Base-by-base conservation (phyloP, 2,329 filamentous ascomycete genomes). In the Epichloe sp. region DNA sequence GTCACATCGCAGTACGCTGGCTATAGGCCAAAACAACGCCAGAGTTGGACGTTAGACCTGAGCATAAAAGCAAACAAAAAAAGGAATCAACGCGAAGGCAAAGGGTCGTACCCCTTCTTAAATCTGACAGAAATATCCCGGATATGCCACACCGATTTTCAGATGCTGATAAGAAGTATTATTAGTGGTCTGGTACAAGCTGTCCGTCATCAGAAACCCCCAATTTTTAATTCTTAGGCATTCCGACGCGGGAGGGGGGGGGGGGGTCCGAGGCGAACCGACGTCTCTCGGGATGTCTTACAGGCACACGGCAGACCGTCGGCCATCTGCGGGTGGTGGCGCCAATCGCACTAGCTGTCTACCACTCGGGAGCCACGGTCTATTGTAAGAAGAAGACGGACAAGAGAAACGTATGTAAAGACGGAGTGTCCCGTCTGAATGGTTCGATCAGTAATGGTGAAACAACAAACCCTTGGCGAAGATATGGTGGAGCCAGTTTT, bases 371-470 rank as follows among this genome's bases (percentile, higher is more conserved):
- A 37, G 46, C 35, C 19, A 26, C 35, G n/a, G 7, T 8, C 36
- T 31, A 31, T 31, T 26, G 23, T 31, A 31, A 31, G 26, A 2
- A 31, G 26, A 31, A 31, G 7, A 10, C 7, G 2, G 26, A 31
- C 26, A 31, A 53, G 26, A 21, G 42, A 42, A 37, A 11, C n/a
- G 26, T 21, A 21, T 3, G 19, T 19, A 12, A 7, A 46, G 8
- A 36, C 51, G 48, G 51, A 37, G 7, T 53, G 40, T 44, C 44
- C 51, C 44, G 41, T 35, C 47, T 46, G 19, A 19, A 51, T 44
- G 40, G 35, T 36, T 48, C 44, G 37, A 53, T 51, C 44, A 48
- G 17, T 37, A 48, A 50, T 53, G 45, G 52, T 53, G 52, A 41
- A 51, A 53, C 52, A 41, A 12, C 44, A 23, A 31, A 35, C 19